Evolutionary conservation across 108 stramenopile species (phyloP).

Genomic region (Pelagomonas calceolata): DNA sequence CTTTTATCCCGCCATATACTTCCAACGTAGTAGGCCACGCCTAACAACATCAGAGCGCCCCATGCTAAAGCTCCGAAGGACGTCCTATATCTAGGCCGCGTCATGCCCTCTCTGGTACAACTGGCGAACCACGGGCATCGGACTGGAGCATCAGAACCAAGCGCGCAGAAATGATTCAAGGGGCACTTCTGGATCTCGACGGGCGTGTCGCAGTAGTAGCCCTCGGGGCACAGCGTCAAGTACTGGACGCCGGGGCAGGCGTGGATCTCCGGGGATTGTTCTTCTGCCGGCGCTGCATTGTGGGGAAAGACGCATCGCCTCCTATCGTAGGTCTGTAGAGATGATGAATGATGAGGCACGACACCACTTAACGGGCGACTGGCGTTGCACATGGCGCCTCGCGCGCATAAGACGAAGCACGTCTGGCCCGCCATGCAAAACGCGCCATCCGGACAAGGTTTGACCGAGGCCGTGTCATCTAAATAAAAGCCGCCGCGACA

Average conservation of each 20-base stretch:
- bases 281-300: not conserved
- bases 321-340: too few species aligned
- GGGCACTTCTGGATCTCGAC: constrained; percentile 8
- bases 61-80: too few species aligned
- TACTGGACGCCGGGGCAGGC: not conserved
- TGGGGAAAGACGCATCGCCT: not conserved
- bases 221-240: constrained; percentile 12
- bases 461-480: not conserved
- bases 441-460: constrained; percentile 17
- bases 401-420: constrained; percentile 10
- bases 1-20: too few species aligned
- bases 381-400: not conserved
- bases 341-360: too few species aligned
- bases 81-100: not conserved
- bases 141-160: not conserved
- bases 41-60: too few species aligned
- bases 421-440: constrained; percentile 13
- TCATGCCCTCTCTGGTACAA: not conserved
- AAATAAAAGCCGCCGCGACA: not conserved
- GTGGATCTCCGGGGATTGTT: not conserved
- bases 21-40: too few species aligned
- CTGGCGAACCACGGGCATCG: not conserved
- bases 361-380: not conserved
- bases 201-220: constrained; percentile 17
- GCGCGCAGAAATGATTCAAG: constrained; percentile 4